phyloP scores from a whole-genome alignment of 169 alveolate species.

The Theileria parva region DNA sequence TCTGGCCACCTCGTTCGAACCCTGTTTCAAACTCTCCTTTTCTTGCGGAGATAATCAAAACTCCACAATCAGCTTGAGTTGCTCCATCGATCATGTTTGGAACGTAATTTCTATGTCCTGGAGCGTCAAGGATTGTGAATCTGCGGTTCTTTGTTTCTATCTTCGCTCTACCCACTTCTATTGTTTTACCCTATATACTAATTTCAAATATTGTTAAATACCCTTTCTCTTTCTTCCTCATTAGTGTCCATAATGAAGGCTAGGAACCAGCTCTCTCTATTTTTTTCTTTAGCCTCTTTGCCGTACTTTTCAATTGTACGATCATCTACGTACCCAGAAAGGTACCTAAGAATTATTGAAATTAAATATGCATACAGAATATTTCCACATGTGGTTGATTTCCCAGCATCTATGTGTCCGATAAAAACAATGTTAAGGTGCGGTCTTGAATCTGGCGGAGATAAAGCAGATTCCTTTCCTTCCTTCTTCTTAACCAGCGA shows the following conservation, averaged over 20 bases:
- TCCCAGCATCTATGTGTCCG: conserved; percentile 99
- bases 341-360: conserved; percentile 35
- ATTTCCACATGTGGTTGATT: conserved; percentile 98
- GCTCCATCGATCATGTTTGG: conserved; percentile 99
- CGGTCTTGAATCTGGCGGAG: conserved; percentile 85
- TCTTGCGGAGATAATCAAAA: conserved; percentile 94
- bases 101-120: conserved; percentile 99
- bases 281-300: conserved; percentile 97
- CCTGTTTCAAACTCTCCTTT: conserved; percentile 99
- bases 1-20: conserved; percentile 98
- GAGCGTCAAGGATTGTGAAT: conserved; percentile 99
- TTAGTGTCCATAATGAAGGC: conserved; percentile 99
- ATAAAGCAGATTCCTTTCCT: conserved; percentile 36
- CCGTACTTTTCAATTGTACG: conserved; percentile 95
- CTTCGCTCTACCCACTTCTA: conserved; percentile 98
- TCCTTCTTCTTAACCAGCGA: conserved; percentile 14
- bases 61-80: conserved; percentile 99
- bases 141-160: conserved; percentile 91
- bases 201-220: neutral
- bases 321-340: conserved; percentile 93
- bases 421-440: conserved; percentile 96
- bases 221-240: conserved; percentile 96
- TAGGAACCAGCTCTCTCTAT: conserved; percentile 98
- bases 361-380: conserved; percentile 76
- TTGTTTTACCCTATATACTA: conserved; percentile 92